These are phyloP conservation scores for Hepatocystis sp. DNA, from an alignment of 169 alveolate genomes.

Conservation along the genomic window DNA sequence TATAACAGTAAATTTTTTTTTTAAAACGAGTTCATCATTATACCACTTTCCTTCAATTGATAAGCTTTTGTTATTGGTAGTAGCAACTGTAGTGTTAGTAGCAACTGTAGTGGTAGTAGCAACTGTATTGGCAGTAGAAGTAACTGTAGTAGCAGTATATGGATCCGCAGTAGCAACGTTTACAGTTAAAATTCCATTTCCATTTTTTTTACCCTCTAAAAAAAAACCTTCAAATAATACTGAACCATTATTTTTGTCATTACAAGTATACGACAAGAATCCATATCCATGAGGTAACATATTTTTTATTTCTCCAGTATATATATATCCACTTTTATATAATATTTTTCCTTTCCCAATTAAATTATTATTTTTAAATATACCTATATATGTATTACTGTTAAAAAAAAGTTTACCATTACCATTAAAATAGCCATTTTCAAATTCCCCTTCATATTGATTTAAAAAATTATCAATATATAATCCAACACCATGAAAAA, in stretches of 20 bases:
- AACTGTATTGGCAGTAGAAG: too few relatives aligned
- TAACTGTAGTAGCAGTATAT: too few relatives aligned
- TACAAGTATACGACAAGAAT: constrained; percentile 59
- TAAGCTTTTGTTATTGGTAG: constrained; percentile 5
- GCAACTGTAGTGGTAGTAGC: too few relatives aligned
- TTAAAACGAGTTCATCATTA: constrained; percentile 54
- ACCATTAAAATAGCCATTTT: constrained; percentile 66
- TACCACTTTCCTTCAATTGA: constrained; percentile 72
- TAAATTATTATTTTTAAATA: constrained; percentile 65
- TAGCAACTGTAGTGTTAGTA: too few relatives aligned
- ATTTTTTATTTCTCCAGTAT: constrained; percentile 65
- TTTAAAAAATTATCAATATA: constrained; percentile 59
- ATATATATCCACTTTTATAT: constrained; percentile 44
- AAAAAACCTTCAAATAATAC: constrained; percentile 55
- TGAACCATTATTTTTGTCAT: constrained; percentile 19
- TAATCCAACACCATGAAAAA: constrained; percentile 51
- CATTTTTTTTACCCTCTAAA: constrained; percentile 66
- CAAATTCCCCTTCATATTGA: constrained; percentile 74
- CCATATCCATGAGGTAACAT: constrained; percentile 75
- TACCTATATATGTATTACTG: constrained; percentile 58
- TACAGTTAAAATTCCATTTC: constrained; percentile 68
- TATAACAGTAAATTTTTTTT: constrained; percentile 35
- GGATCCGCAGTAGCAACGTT: too few relatives aligned
- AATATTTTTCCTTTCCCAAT: constrained; percentile 70
- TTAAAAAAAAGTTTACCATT: constrained; percentile 73